Conservation (phyloP, 495 filamentous ascomycete species). For the Penicillium silybi region DNA sequence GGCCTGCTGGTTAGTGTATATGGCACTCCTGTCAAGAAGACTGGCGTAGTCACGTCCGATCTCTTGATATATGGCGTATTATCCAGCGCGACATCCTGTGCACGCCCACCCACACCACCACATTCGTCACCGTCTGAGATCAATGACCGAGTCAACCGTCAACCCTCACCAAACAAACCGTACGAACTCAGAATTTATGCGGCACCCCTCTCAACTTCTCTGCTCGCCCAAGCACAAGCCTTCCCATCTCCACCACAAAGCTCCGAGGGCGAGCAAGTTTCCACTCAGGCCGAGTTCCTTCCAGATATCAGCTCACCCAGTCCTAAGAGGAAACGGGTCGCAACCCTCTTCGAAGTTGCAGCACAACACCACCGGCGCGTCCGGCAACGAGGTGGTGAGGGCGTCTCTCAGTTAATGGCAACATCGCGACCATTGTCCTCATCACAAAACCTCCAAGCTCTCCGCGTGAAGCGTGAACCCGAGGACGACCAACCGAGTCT, state of each 20-base stretch:
- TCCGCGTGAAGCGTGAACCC: conserved; percentile 38
- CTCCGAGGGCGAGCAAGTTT: conserved; percentile 15
- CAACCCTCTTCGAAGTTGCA: conserved; percentile 57
- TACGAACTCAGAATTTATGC: conserved; percentile 41
- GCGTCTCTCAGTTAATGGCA: conserved; percentile 54
- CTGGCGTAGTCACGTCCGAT: conserved; percentile 40
- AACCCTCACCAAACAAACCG: conserved; percentile 10
- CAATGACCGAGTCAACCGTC: conserved; percentile 8
- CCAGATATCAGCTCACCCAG: conserved; percentile 40
- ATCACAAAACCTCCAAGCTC: conserved; percentile 32
- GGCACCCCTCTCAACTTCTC: conserved; percentile 32
- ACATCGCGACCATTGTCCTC: conserved; percentile 29
- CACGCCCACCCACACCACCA: conserved; percentile 46
- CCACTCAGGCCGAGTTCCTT: conserved; percentile 35
- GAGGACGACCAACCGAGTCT: conserved; percentile 32
- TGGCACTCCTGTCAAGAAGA: conserved; percentile 14
- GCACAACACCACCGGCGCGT: conserved; percentile 52
- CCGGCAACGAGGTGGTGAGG: conserved; percentile 52
- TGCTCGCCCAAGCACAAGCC: conserved; percentile 31
- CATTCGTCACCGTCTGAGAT: conserved; percentile 38
- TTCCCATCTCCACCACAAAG: conserved; percentile 33
- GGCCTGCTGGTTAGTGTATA: conserved; percentile 37
- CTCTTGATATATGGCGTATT: conserved; percentile 53
- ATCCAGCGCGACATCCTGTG: conserved; percentile 24
- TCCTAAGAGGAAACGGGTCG: conserved; percentile 53